Base-by-base conservation (phyloP, 129 eudicot species). In the Saposhnikovia divaricata region DNA sequence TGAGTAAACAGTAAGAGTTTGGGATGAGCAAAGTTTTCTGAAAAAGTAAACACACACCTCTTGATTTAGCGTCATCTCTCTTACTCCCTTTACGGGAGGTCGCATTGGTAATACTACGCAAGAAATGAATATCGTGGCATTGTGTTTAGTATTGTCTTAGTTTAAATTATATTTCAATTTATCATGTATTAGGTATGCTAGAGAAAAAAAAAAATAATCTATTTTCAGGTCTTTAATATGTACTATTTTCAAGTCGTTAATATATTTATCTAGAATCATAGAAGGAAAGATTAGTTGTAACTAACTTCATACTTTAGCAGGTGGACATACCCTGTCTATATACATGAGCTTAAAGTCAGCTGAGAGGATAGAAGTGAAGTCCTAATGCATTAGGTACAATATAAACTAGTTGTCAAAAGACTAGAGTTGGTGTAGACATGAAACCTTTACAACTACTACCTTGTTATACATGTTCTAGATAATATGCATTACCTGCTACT, bases 311-410 rank as follows among this genome's bases (percentile, higher is more conserved):
- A 61, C 34, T 61, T 61, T 61, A 61, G 69, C 69, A 61, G 34
- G 68, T 59, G 68, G 68, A 23, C 25, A 53, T 19, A 18, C 61
- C 61, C 19, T 53, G 9, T 53, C 61, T 3, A 19, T 53, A 53
- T 53, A 19, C 61, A 53, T 0, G 68, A 59, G 37, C 34, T n/a
- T 61, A 9, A 61, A 61, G 69, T 59, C 69, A n/a, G 28, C 37
- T 61, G 37, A 61, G 16, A 61, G 69, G 69, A 61, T 61, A 61
- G 15, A n/a, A 59, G 4, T 8, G 69, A 61, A 61, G 69, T 61
- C 69, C 34, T 61, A 61, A 61, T 61, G 69, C 69, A 61, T 61
- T 61, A 61, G 69, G 69, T 61, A 25, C 69, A 61, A 28, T 25
- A 61, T 61, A 61, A 61, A 61, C 34, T 61, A 61, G 34, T 61